These are phyloP conservation scores for Leptodontidium sp. DNA, from an alignment of 2,329 filamentous ascomycete genomes.

Conservation along the genomic window DNA sequence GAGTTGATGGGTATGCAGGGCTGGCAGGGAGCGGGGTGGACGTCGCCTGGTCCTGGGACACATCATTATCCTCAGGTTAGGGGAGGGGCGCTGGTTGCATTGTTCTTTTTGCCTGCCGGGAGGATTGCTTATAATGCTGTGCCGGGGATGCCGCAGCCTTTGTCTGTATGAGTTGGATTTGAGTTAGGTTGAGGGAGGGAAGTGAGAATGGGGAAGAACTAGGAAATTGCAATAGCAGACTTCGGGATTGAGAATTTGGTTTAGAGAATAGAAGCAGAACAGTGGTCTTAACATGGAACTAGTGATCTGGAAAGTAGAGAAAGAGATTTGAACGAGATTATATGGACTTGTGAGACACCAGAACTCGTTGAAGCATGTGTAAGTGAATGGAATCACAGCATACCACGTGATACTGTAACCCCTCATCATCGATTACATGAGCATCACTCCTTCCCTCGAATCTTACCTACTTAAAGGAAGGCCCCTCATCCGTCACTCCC, in stretches of 20 bases:
- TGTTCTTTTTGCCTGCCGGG: conserved; percentile 64
- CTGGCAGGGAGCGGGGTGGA: conserved; percentile 65
- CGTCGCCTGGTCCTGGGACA: conserved; percentile 60
- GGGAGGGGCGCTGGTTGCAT: conserved; percentile 57
- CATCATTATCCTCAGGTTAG: conserved; percentile 64
- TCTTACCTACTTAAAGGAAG: background rate
- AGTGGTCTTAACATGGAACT: background rate
- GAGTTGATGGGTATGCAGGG: conserved; percentile 63
- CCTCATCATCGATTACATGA: conserved; percentile 21
- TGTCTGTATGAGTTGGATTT: conserved; percentile 14
- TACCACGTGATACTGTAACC: conserved; percentile 7
- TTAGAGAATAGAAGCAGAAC: conserved; percentile 3
- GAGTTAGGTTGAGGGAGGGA: background rate
- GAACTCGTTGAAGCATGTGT: background rate
- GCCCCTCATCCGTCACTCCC: background rate
- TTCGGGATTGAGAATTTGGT: no score
- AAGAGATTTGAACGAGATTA: background rate
- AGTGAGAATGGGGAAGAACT: background rate
- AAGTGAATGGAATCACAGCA: conserved; percentile 1
- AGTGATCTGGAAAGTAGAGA: background rate
- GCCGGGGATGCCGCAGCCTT: conserved; percentile 54
- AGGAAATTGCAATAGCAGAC: no score
- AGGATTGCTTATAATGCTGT: conserved; percentile 59
- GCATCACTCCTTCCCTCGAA: conserved; percentile 6
- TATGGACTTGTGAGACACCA: background rate